These are phyloP conservation scores for Grigorovia humatica DNA, from an alignment of 805 yeast genomes.

Conservation along the genomic window DNA sequence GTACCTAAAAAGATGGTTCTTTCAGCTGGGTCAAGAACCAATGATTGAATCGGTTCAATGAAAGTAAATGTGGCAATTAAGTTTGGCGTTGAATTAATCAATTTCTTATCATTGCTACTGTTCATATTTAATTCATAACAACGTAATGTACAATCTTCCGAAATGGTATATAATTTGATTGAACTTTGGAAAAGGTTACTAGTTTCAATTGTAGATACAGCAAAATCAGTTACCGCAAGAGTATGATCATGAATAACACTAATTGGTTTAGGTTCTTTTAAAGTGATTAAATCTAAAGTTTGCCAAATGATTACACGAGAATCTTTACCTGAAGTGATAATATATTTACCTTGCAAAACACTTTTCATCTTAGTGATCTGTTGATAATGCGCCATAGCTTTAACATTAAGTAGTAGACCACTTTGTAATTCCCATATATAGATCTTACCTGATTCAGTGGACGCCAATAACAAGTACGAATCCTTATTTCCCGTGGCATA, in stretches of 20 bases:
- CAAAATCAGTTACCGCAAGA: slow-evolving; percentile 34
- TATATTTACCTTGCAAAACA: slow-evolving; percentile 49
- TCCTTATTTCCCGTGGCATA: slow-evolving; percentile 5
- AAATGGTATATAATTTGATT: slow-evolving; percentile 53
- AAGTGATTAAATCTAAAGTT: slow-evolving; percentile 41
- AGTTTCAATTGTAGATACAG: slow-evolving; percentile 37
- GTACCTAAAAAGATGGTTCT: slow-evolving; percentile 66
- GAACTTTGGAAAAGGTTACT: slow-evolving; percentile 34
- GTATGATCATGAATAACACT: slow-evolving; percentile 51
- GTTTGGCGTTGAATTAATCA: slow-evolving; percentile 7
- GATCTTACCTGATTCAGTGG: slow-evolving; percentile 50
- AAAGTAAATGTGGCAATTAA: slow-evolving; percentile 66
- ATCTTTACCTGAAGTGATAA: slow-evolving; percentile 74
- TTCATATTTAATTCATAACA: slow-evolving; percentile 46
- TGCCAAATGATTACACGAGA: slow-evolving; percentile 72
- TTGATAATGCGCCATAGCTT: slow-evolving; percentile 76
- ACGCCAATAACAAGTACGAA: slow-evolving; percentile 63
- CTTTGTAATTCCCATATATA: slow-evolving; percentile 79
- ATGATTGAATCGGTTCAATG: slow-evolving; percentile 42
- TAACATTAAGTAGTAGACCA: slow-evolving; percentile 61
- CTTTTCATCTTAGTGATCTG: slow-evolving; percentile 49
- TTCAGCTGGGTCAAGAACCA: slow-evolving; percentile 70
- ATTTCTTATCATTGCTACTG: slow-evolving; percentile 3
- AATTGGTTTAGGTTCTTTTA: slow-evolving; percentile 43
- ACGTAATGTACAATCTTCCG: slow-evolving; percentile 66